Evolutionary conservation across 176 grass and related monocot genomes (phyloP).

Genomic region (Carex cristatella): DNA sequence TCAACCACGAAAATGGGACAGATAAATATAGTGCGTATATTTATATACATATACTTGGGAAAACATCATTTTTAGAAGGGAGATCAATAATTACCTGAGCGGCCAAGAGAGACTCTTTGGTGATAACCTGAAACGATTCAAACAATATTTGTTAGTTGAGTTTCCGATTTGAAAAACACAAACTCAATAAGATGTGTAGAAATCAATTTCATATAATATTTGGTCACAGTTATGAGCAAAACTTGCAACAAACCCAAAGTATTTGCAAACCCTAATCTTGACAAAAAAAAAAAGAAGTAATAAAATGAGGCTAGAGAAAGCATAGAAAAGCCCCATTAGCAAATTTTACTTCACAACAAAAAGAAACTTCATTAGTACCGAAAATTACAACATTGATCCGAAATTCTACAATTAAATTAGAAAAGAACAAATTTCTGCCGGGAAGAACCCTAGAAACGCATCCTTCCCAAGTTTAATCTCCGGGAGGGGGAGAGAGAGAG

Average conservation of each 20-base stretch:
- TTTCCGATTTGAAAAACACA: neutral
- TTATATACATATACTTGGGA: too few species aligned
- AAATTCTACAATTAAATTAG: neutral
- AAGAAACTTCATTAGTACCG: neutral
- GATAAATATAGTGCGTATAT: neutral
- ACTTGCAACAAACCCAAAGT: neutral
- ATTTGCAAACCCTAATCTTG: neutral
- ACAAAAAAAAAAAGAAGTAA: neutral
- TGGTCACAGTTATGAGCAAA: neutral
- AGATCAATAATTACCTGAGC: constrained; percentile 56
- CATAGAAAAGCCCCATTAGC: neutral
- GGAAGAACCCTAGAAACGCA: neutral
- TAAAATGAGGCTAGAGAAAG: neutral
- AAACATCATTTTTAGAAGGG: too few species aligned
- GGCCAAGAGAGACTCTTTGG: constrained; percentile 71
- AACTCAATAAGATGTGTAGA: neutral
- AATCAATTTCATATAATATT: neutral
- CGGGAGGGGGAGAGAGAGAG: neutral
- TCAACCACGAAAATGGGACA: neutral
- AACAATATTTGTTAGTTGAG: constrained; percentile 22
- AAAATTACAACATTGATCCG: neutral
- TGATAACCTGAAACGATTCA: constrained; percentile 64
- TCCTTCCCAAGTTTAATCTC: neutral
- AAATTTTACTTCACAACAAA: neutral
- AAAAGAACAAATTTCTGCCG: neutral